Conservation (phyloP, 495 filamentous ascomycete species). For the Aspergillus saccharolyticus region DNA sequence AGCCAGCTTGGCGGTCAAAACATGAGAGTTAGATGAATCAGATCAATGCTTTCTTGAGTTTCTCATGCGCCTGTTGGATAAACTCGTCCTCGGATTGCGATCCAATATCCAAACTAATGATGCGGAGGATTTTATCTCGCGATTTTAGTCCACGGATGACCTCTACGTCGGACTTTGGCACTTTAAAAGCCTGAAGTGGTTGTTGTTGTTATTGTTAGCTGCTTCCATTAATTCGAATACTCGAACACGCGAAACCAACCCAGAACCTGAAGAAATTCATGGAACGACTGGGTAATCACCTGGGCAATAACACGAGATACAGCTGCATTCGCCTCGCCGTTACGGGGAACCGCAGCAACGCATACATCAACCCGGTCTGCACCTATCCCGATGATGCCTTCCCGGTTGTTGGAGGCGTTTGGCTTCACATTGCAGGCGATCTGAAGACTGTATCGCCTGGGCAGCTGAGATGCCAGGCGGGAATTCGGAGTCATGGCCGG, state of each 20-base stretch:
- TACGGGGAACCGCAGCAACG: constrained; percentile 56
- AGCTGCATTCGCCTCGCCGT: constrained; percentile 64
- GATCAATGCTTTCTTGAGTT: constrained; percentile 10
- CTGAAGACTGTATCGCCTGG: constrained; percentile 29
- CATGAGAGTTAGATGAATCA: not conserved
- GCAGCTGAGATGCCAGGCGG: constrained; percentile 6
- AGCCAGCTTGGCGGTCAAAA: too few species aligned
- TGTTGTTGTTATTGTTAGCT: too few species aligned
- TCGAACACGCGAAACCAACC: too few species aligned
- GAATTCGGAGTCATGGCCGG: constrained; percentile 6
- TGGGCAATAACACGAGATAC: constrained; percentile 59
- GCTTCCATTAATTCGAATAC: not conserved
- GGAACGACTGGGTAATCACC: constrained; percentile 30
- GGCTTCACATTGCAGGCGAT: constrained; percentile 59
- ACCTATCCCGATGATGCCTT: constrained; percentile 51
- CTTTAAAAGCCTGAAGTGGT: constrained; percentile 47
- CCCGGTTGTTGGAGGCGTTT: constrained; percentile 54
- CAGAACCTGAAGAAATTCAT: not conserved
- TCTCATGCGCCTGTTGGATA: constrained; percentile 17
- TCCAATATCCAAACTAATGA: constrained; percentile 28
- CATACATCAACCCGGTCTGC: constrained; percentile 54
- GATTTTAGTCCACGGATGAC: constrained; percentile 60
- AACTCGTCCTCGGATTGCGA: constrained; percentile 25
- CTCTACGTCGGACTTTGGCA: constrained; percentile 59
- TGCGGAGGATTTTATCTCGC: constrained; percentile 53